Evolutionary conservation across 2,329 filamentous ascomycete species (phyloP), one percentile per base, ranked within the genome.

Genomic region (Penicillium sp.): DNA sequence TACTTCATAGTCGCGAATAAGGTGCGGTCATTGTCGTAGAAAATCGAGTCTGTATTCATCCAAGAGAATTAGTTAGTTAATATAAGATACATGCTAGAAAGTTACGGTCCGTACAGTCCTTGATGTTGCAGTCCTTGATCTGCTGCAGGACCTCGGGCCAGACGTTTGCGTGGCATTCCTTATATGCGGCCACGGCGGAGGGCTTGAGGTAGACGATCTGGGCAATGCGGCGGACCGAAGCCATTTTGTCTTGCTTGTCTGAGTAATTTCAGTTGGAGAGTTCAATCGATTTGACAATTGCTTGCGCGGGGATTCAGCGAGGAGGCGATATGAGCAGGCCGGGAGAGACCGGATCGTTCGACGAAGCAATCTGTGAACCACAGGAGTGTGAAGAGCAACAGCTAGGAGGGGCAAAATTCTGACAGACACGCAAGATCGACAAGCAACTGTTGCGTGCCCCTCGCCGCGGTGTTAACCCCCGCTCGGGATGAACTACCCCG

Each of bases 1-100:
- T 92, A 92, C 68, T 89, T 91, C 77, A 91, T 90, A 22, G 77
- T 84, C 0, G 87, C 86, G 66, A 92, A 92, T 1, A 92, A 77
- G 38, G 85, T 85, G 48, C 81, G 72, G 11, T 84, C 77, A 64
- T 89, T 85, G 61, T 88, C 82, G 72, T 82, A 90, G 67, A 92
- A 88, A 20, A 70, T 81, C 58, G 83, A 88, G 63, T 91, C 87
- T 88, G 16, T 24, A 18, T 2, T 14, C 5, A 13, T 40, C n/a
- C 20, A n/a, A 40, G 1, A 25, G 22, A 18, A 30, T 28, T 5
- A 5, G 25, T 36, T 14, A 50, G 9, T 11, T 20, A 3, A 20
- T 1, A 5, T 20, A 4, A 20, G 9, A 3, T 10, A 20, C 20
- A 16, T 16, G 9, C 8, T 5, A 20, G 33, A 20, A 11, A 20